These are phyloP conservation scores for Eucalyptus pauciflora DNA, from an alignment of 345 rosid genomes.

Conservation along the genomic window DNA sequence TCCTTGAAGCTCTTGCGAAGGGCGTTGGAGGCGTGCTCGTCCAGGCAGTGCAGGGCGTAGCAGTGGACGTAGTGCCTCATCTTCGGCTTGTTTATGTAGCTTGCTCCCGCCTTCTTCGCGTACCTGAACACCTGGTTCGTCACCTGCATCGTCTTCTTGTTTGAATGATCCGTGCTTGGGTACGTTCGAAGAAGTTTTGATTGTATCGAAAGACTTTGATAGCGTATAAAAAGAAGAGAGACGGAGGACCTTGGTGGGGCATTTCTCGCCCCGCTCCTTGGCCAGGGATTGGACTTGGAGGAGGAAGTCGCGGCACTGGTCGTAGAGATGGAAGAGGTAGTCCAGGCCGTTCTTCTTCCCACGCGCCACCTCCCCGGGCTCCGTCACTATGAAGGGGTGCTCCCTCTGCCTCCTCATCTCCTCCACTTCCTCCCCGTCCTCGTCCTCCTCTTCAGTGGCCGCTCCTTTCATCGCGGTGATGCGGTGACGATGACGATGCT, in stretches of 20 bases:
- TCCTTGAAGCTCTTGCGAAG: slow-evolving; percentile 75
- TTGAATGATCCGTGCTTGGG: not conserved
- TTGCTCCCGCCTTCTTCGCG: slow-evolving; percentile 92
- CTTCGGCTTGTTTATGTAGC: slow-evolving; percentile 97
- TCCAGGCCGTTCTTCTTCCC: slow-evolving; percentile 99
- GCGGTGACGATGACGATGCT: not conserved
- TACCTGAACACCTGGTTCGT: slow-evolving; percentile 93
- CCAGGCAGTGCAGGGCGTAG: slow-evolving; percentile 91
- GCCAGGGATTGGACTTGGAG: slow-evolving; percentile 88
- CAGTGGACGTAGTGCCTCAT: slow-evolving; percentile 98
- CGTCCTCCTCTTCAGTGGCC: slow-evolving; percentile 10
- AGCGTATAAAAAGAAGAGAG: not conserved
- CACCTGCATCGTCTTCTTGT: slow-evolving; percentile 29
- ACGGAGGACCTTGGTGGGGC: slow-evolving; percentile 77
- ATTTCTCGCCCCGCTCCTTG: slow-evolving; percentile 93
- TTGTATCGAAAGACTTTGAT: not conserved
- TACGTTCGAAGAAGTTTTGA: not conserved
- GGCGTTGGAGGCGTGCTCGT: slow-evolving; percentile 74
- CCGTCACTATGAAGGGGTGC: slow-evolving; percentile 99
- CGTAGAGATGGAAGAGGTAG: slow-evolving; percentile 96
- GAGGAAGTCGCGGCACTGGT: slow-evolving; percentile 93
- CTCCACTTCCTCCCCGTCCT: slow-evolving; percentile 27
- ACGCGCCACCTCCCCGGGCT: slow-evolving; percentile 99
- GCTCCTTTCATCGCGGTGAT: slow-evolving; percentile 32
- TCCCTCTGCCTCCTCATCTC: slow-evolving; percentile 79